Conservation (phyloP, 2,329 filamentous ascomycete genomes). For the Hymenoscyphus fructigenus region DNA sequence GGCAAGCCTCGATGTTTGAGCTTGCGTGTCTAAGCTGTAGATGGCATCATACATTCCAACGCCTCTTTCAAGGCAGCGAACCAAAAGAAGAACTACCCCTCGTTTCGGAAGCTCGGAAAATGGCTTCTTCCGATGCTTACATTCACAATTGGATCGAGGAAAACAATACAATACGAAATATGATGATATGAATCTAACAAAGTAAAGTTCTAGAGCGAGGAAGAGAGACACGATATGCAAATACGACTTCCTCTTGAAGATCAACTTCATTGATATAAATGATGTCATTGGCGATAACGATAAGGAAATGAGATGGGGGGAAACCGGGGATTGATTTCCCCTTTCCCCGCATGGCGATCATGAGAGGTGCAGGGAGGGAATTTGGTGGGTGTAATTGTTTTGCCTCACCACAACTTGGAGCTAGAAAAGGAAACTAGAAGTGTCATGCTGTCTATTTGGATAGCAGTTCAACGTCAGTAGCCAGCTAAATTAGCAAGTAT, state of each 20-base stretch:
- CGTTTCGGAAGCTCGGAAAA: background rate
- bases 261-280: background rate
- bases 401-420: too few species aligned
- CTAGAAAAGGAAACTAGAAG: too few species aligned
- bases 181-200: background rate
- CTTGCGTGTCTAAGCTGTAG: constrained; percentile 3
- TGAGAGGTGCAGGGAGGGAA: too few species aligned
- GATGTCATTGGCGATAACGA: constrained; percentile 1
- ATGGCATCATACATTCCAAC: constrained; percentile 4
- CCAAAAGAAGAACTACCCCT: background rate
- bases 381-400: too few species aligned
- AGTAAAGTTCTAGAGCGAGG: background rate
- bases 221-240: background rate
- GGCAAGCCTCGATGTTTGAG: constrained; percentile 1
- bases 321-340: background rate
- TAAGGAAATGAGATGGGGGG: background rate
- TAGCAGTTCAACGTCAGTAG: too few species aligned
- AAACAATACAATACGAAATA: background rate
- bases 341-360: too few species aligned
- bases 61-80: background rate
- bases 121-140: background rate
- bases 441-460: too few species aligned
- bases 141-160: background rate
- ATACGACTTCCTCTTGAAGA: too few species aligned
- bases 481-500: too few species aligned